A percentile compares a stretch with the other conserved stretches of the same genome.
Conservation (phyloP, 495 filamentous ascomycete genomes). For the Aspergillus olivimuriae region DNA sequence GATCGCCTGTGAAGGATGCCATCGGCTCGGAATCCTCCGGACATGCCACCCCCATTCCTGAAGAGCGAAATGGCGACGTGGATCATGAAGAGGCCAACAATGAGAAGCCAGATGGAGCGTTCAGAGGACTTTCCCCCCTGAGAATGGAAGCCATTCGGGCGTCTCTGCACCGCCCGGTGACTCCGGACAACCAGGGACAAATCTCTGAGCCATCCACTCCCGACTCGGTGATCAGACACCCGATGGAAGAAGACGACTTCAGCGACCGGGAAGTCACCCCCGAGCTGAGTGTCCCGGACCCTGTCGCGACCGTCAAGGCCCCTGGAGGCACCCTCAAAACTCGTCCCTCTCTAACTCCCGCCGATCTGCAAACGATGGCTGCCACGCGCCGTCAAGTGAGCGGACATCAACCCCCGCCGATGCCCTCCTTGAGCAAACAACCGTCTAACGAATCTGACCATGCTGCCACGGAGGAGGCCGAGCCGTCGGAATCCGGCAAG, state of each 20-base stretch:
- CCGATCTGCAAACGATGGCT: constrained; percentile 81
- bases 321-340: constrained; percentile 86
- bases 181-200: constrained; percentile 52
- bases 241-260: constrained; percentile 34
- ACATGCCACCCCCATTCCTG: constrained; percentile 11
- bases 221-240: constrained; percentile 88
- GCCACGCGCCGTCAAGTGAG: constrained; percentile 81
- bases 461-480: constrained; percentile 24
- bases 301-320: constrained; percentile 82
- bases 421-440: constrained; percentile 41
- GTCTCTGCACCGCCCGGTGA: constrained; percentile 51
- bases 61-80: not conserved
- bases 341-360: constrained; percentile 76
- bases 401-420: constrained; percentile 56
- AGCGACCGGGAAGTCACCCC: constrained; percentile 23
- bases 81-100: not conserved
- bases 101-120: not conserved
- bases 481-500: constrained; percentile 15
- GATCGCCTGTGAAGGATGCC: constrained; percentile 25
- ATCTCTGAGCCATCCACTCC: constrained; percentile 68
- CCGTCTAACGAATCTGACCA: constrained; percentile 25
- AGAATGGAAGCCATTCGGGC: constrained; percentile 47
- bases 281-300: constrained; percentile 63
- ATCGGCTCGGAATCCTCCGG: constrained; percentile 7
- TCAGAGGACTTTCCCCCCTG: constrained; percentile 14